These are phyloP conservation scores for Ilex asprella DNA, from an alignment of 257 asterid species.

Conservation along the genomic window DNA sequence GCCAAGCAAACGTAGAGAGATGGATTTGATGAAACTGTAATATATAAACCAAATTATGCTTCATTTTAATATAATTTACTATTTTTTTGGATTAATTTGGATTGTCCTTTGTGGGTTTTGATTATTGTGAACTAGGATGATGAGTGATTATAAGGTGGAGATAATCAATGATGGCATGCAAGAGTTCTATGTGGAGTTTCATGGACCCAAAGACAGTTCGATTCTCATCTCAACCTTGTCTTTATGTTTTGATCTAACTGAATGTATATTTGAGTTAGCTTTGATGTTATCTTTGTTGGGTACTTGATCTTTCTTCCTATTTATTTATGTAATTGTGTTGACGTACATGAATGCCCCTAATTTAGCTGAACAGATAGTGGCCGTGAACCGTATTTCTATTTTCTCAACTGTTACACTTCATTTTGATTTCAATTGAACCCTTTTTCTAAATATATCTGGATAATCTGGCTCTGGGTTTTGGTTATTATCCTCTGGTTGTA, in stretches of 20 bases:
- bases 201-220: constrained; percentile 85
- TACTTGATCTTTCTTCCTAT: constrained; percentile 4
- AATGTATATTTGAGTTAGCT: constrained; percentile 6
- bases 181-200: constrained; percentile 73
- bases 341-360: too few relatives aligned
- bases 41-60: constrained; percentile 12
- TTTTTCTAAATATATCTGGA: neutral
- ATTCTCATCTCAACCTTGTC: neutral
- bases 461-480: too few relatives aligned
- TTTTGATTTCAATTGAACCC: constrained; percentile 10
- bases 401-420: constrained; percentile 2
- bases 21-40: constrained; percentile 97
- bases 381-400: too few relatives aligned
- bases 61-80: neutral
- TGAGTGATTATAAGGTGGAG: constrained; percentile 93
- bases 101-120: constrained; percentile 12
- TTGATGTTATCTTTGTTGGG: constrained; percentile 13
- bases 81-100: neutral
- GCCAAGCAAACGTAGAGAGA: constrained; percentile 87
- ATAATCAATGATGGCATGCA: constrained; percentile 86
- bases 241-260: constrained; percentile 12
- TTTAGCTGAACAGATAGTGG: constrained; percentile 5
- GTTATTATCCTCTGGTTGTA: too few relatives aligned
- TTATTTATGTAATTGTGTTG: neutral
- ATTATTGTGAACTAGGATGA: constrained; percentile 54